Percentiles rank a stretch among this genome's conserved stretches.
Conservation (phyloP, 768 basidiomycete genomes). For the Collybia mongolica region DNA sequence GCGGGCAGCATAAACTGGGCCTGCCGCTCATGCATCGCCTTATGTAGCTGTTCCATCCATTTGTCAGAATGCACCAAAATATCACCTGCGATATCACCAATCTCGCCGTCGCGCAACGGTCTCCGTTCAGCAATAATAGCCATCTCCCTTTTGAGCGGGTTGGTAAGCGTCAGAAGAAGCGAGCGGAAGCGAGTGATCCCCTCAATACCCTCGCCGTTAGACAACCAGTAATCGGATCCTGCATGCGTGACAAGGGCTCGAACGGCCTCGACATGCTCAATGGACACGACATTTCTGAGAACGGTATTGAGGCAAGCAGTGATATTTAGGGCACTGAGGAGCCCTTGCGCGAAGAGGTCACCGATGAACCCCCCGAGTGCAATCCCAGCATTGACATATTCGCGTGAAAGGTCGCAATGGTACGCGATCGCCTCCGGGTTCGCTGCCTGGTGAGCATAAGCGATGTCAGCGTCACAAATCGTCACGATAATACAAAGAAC, state of each 20-base stretch:
- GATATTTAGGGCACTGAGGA: constrained; percentile 12
- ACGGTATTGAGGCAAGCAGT: constrained; percentile 11
- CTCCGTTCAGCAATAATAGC: not conserved
- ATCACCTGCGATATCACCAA: not conserved
- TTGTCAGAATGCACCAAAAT: not conserved
- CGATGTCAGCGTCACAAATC: not conserved
- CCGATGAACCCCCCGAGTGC: constrained; percentile 13
- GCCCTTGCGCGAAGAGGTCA: constrained; percentile 7
- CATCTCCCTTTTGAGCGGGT: constrained; percentile 3
- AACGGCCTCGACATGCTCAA: constrained; percentile 16
- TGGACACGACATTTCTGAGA: constrained; percentile 13
- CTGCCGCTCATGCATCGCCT: not conserved
- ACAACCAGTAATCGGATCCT: constrained; percentile 14
- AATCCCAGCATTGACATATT: constrained; percentile 4
- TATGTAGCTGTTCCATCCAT: not conserved
- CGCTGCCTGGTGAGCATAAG: constrained; percentile 2
- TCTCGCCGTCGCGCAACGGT: not conserved
- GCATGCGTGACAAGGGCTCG: constrained; percentile 10
- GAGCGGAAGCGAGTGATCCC: not conserved
- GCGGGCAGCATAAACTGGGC: not conserved
- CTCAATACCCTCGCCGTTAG: constrained; percentile 9
- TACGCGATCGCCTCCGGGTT: constrained; percentile 15
- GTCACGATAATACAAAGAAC: not conserved
- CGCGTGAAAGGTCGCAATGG: not conserved
- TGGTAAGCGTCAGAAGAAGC: not conserved